Evolutionary conservation across 306 rosid genomes (phyloP), one percentile per base, ranked within the genome.

Genomic region (Quercus berberidifolia): DNA sequence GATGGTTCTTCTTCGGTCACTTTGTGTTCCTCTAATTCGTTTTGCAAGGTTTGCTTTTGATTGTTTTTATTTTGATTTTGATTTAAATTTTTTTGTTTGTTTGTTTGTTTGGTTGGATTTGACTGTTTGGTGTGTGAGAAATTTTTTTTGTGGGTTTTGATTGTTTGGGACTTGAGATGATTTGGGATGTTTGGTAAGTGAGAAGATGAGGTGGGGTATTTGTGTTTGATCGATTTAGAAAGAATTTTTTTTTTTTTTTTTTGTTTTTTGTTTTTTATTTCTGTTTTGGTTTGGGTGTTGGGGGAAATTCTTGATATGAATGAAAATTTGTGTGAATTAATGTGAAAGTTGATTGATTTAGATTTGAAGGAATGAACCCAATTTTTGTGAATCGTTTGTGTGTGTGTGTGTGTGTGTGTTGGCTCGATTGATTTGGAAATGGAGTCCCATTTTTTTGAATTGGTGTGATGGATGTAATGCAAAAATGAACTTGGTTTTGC

Each of bases 1-100:
- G 90, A 83, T 84, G 71, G 25, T 35, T 43, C 76, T 28, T 75
- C 78, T 52, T 72, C 23, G 21, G 59, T 35, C 23, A 57, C 71
- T 28, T 65, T 57, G 64, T 64, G 55, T 14, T 57, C 79, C 51
- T 31, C 73, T 64, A 52, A 64, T 65, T 76, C 73, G 52, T 76
- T 76, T 57, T 71, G 17, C 57, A 59, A 55, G 58, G 76, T 67
- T 70, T 63, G 1, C n/a, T 64, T 54, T 13, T 5, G 13, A 10
- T 49, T 46, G 43, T 46, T 49, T 12, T 10, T 15, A 49, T 12
- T 49, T 49, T 11, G 1, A 10, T 56, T 54, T 13, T 5, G 5
- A 23, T n/a, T 55, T 23, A 28, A 64, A 54, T 1, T 18, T 25
- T 51, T 25, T 51, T 33, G 70, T 30, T 64, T 8, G 31, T 35